Percentiles rank a stretch among this genome's conserved stretches.
Evolutionary conservation across 768 basidiomycete species (phyloP).

Genomic region (Albatrellus ellisii): DNA sequence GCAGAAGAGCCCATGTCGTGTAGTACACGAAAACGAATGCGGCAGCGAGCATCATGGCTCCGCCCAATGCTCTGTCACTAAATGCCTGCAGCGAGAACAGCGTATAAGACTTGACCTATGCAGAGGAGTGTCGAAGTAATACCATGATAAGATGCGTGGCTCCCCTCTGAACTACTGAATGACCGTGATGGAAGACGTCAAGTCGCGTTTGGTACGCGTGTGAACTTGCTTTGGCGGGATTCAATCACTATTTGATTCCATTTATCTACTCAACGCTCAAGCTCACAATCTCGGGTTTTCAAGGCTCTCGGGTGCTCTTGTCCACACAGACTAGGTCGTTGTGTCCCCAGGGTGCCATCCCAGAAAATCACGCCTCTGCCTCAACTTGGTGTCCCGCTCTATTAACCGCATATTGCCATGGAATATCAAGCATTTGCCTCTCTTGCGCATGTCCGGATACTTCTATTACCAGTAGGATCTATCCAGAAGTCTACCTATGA

Average conservation of each 20-base stretch:
- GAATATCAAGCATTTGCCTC: slow-evolving; percentile 65
- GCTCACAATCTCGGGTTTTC: too few species aligned
- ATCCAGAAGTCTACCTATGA: slow-evolving; percentile 62
- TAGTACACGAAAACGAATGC: slow-evolving; percentile 78
- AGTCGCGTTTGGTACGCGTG: too few species aligned
- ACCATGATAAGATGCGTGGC: not conserved
- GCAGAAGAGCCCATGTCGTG: slow-evolving; percentile 80
- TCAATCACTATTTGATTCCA: not conserved
- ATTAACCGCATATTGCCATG: slow-evolving; percentile 27
- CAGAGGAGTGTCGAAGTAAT: not conserved
- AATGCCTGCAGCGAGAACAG: slow-evolving; percentile 41
- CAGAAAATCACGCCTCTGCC: too few species aligned
- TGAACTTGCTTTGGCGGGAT: too few species aligned
- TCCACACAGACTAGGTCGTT: too few species aligned
- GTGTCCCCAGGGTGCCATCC: too few species aligned
- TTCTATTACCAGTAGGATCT: slow-evolving; percentile 76
- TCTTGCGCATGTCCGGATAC: slow-evolving; percentile 73
- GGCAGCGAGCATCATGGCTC: slow-evolving; percentile 67
- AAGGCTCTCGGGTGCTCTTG: too few species aligned
- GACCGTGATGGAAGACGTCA: too few species aligned
- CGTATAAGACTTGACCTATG: not conserved
- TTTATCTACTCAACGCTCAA: not conserved
- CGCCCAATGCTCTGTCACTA: slow-evolving; percentile 74
- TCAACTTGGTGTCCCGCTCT: not conserved
- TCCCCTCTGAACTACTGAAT: too few species aligned